phyloP scores from a whole-genome alignment of 2,329 filamentous ascomycete genomes.

The Ophiocordyceps australis region DNA sequence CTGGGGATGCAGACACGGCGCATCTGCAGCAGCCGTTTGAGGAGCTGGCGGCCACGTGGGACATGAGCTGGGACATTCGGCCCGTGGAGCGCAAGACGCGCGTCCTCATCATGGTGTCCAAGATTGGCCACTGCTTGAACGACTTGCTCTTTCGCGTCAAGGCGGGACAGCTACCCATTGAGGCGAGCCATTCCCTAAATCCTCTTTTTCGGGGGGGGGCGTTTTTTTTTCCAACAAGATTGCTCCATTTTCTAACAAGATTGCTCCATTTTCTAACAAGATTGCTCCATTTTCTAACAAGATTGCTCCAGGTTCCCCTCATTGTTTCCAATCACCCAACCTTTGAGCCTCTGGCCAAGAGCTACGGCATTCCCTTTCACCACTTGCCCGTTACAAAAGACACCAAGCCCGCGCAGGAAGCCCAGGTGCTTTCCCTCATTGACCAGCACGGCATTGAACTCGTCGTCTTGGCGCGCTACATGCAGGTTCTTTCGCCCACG shows the following conservation, averaged over 20 bases:
- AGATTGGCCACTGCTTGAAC: slow-evolving; percentile 74
- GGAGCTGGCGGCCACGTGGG: slow-evolving; percentile 41
- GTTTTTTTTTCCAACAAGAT: too few relatives aligned
- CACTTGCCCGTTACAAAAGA: slow-evolving; percentile 67
- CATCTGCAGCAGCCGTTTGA: slow-evolving; percentile 37
- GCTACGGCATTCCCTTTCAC: slow-evolving; percentile 63
- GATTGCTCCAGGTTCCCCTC: slow-evolving; percentile 41
- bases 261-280: too few relatives aligned
- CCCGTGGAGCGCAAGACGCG: slow-evolving; percentile 51
- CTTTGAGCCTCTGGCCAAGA: slow-evolving; percentile 46
- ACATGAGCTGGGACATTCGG: slow-evolving; percentile 55
- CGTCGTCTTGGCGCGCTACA: slow-evolving; percentile 68
- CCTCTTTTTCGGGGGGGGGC: too few relatives aligned
- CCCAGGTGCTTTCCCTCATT: slow-evolving; percentile 52
- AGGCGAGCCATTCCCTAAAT: too few relatives aligned
- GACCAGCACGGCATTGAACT: slow-evolving; percentile 54
- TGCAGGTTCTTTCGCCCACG: slow-evolving; percentile 65
- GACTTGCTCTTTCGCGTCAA: slow-evolving; percentile 67
- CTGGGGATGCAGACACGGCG: slow-evolving; percentile 17
- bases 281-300: too few relatives aligned
- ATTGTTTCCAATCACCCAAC: slow-evolving; percentile 75
- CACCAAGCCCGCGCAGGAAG: slow-evolving; percentile 60
- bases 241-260: too few relatives aligned
- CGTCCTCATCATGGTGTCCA: slow-evolving; percentile 78
- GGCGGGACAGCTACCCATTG: slow-evolving; percentile 55